phyloP scores from a whole-genome alignment of 331 rosid species.

The Pyrus hybrid region DNA sequence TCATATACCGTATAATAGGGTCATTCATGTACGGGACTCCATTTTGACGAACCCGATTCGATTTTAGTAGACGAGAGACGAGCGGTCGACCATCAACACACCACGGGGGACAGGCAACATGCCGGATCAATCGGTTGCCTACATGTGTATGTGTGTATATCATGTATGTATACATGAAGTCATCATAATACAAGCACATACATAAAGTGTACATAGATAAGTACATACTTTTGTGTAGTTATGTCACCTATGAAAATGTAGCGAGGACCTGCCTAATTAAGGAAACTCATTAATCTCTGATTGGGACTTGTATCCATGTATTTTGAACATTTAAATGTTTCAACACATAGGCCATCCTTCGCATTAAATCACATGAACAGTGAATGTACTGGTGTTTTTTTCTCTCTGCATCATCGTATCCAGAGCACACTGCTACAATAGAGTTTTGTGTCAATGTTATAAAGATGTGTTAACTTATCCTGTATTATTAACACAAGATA shows the following conservation, averaged over 20 bases:
- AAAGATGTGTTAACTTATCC: accelerated
- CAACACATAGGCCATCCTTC: background rate
- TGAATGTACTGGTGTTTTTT: background rate
- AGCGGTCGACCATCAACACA: background rate
- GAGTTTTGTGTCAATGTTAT: background rate
- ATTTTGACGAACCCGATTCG: background rate
- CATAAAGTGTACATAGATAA: background rate
- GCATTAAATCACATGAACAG: constrained; percentile 9
- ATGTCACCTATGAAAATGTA: background rate
- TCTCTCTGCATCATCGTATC: background rate
- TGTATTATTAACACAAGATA: too few species aligned
- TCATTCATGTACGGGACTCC: background rate
- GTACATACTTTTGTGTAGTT: background rate
- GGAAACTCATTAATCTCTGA: constrained; percentile 17
- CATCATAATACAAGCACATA: background rate
- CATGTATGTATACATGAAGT: background rate
- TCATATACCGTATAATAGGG: background rate
- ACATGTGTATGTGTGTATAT: background rate
- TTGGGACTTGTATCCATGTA: constrained; percentile 25
- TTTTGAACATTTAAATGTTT: background rate
- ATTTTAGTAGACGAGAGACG: background rate
- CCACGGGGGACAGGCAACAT: background rate
- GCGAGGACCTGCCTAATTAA: background rate
- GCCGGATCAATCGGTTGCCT: background rate
- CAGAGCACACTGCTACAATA: background rate